Base-by-base conservation (phyloP, 2,329 filamentous ascomycete genomes). In the Paraconiothyrium brasiliense region DNA sequence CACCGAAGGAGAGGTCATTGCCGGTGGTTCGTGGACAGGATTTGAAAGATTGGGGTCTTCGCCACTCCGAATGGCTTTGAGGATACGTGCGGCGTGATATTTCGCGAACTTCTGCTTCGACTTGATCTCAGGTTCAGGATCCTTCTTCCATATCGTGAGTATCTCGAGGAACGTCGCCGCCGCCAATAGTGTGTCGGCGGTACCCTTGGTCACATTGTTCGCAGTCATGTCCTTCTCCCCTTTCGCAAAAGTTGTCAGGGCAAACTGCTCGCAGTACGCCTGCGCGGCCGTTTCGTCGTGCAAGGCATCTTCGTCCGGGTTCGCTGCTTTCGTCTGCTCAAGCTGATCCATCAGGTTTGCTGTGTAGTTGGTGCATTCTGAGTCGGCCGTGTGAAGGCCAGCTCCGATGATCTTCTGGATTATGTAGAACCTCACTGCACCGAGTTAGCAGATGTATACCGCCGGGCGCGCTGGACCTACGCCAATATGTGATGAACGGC, bases 61-160 rank as follows among this genome's bases (percentile, higher is more conserved):
- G 57, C 93, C 93, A 44, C 94, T 92, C 73, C 94, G 95, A 72
- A 97, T 86, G 11, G 95, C 95, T 79, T 92, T 97, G 16, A 92
- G 85, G 73, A 99, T 99, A 60, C 95, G 88, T 39, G 94, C 83
- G 2, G 94, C 94, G 77, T 98, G 96, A 86, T 92, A 99, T 79
- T 98, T 99, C 46, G 94, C 93, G 76, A 92, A 99, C 78, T 96
- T 97, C 80, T 94, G 93, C 83, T 97, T 98, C 58, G 93, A 87
- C 43, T 89, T 84, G 22, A 90, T 88, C 73, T 98, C 93, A 0
- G 86, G 80, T 37, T 97, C 92, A 11, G 90, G 82, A 0, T 87
- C 80, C 6, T 89, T 90, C 63, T 75, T 76, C 93, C 94, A 99
- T 71, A 97, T 91, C 66, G 90, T 90, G 59, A 92, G 86, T 5